These are phyloP conservation scores for Amesomyces nigricolor DNA, from an alignment of 2,329 filamentous ascomycete genomes.

Conservation along the genomic window DNA sequence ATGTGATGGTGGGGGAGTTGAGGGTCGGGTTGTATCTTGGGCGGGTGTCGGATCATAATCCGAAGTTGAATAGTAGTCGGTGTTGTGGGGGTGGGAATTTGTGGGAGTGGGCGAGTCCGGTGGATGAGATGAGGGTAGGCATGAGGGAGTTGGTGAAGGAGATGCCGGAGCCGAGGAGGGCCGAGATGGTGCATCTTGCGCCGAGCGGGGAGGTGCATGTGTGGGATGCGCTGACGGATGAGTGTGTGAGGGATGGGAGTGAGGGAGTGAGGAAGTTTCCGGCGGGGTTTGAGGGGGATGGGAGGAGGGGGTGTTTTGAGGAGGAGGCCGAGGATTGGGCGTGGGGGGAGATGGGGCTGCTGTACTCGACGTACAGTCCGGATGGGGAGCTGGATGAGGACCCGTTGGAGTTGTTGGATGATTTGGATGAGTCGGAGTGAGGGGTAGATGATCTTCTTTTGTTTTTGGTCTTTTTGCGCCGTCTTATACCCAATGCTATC, in stretches of 20 bases:
- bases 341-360: not conserved
- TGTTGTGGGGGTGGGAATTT: constrained; percentile 3
- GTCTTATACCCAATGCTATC: too few relatives aligned
- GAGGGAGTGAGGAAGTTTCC: constrained; percentile 9
- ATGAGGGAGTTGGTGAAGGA: constrained; percentile 6
- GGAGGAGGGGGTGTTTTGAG: not conserved
- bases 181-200: constrained; percentile 19
- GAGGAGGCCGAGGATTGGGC: not conserved
- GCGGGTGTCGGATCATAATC: constrained; percentile 16
- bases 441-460: not conserved
- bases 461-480: too few relatives aligned
- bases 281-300: not conserved
- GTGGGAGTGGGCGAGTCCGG: constrained; percentile 4
- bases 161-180: constrained; percentile 13
- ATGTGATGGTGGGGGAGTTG: constrained; percentile 15
- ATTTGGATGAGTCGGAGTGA: not conserved
- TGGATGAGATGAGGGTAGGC: constrained; percentile 9
- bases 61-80: constrained; percentile 20
- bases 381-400: not conserved
- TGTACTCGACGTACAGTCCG: not conserved
- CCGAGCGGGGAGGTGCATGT: constrained; percentile 18
- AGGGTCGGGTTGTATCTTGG: constrained; percentile 18
- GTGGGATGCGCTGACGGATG: constrained; percentile 17
- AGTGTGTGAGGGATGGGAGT: constrained; percentile 10
- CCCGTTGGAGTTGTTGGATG: not conserved